Evolutionary conservation across 2,329 filamentous ascomycete genomes (phyloP).

Genomic region (Pseudocercospora ulei): DNA sequence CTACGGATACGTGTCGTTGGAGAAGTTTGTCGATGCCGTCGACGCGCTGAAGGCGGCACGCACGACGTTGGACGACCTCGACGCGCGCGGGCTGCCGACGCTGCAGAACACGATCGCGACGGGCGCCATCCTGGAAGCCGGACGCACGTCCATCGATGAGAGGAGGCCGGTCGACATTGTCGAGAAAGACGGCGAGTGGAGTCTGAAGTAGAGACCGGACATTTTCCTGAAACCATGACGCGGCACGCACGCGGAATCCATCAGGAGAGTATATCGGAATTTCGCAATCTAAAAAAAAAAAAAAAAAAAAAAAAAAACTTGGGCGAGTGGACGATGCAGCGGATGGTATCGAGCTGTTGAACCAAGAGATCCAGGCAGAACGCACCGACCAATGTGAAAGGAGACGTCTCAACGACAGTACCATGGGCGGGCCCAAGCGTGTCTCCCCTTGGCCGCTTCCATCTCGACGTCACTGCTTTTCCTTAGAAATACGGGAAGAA

Average conservation of each 20-base stretch:
- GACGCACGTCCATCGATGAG: conserved; percentile 75
- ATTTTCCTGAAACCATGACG: neutral
- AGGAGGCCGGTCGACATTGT: conserved; percentile 65
- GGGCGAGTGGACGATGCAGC: conserved; percentile 1
- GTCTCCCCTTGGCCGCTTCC: neutral
- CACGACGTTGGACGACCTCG: conserved; percentile 63
- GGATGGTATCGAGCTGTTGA: conserved; percentile 12
- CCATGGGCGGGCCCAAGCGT: neutral
- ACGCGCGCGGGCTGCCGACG: conserved; percentile 71
- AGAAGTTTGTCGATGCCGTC: conserved; percentile 90
- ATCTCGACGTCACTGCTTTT: neutral
- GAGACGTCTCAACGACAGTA: conserved; percentile 3
- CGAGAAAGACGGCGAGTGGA: conserved; percentile 57
- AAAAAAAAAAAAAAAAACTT: no score
- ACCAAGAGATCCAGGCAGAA: conserved; percentile 8
- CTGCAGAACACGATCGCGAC: conserved; percentile 82
- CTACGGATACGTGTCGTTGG: conserved; percentile 88
- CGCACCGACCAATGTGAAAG: conserved; percentile 1
- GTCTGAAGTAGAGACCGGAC: conserved; percentile 44
- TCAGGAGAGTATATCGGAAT: no score
- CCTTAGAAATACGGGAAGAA: conserved; percentile 2
- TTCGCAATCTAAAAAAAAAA: no score
- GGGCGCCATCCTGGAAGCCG: conserved; percentile 82
- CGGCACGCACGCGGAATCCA: no score
- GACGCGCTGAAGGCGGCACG: conserved; percentile 64